phyloP scores from a whole-genome alignment of 495 filamentous ascomycete species.

The Oidiodendron maius region DNA sequence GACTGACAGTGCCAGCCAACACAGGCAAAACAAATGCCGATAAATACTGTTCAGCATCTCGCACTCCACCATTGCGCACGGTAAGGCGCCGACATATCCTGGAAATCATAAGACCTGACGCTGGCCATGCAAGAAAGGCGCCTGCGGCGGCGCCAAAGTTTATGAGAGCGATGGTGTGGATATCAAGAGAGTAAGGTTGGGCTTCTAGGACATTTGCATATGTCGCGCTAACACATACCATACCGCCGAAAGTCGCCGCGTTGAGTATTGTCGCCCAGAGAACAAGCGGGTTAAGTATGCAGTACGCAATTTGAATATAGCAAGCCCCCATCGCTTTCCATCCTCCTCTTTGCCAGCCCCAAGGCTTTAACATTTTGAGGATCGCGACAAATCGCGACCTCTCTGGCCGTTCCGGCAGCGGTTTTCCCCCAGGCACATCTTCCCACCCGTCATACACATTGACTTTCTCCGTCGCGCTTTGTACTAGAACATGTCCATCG shows the following conservation, averaged over 20 bases:
- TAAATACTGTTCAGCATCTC: constrained; percentile 16
- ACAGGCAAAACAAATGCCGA: constrained; percentile 12
- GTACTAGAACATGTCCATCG: constrained; percentile 12
- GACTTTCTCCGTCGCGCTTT: constrained; percentile 9
- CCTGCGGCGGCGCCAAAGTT: constrained; percentile 30
- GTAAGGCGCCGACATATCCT: constrained; percentile 1
- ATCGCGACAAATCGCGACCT: background rate
- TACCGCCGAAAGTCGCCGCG: constrained; percentile 31
- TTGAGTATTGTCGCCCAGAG: constrained; percentile 34
- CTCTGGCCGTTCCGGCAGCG: constrained; percentile 5
- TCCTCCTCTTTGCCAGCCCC: background rate
- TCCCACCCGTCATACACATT: constrained; percentile 12
- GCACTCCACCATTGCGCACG: constrained; percentile 6
- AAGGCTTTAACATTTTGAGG: constrained; percentile 2
- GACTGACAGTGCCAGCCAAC: background rate
- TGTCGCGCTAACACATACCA: constrained; percentile 31
- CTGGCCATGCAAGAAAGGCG: constrained; percentile 28
- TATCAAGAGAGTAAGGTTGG: constrained; percentile 30
- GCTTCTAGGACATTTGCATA: constrained; percentile 28
- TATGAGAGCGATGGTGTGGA: constrained; percentile 27
- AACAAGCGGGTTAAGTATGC: constrained; percentile 30
- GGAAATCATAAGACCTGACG: constrained; percentile 19
- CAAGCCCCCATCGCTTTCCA: constrained; percentile 11
- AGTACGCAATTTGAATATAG: constrained; percentile 10
- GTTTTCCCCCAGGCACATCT: constrained; percentile 3